Base-by-base conservation (phyloP, 768 basidiomycete genomes). In the Chalciporus pseudorubinellus region DNA sequence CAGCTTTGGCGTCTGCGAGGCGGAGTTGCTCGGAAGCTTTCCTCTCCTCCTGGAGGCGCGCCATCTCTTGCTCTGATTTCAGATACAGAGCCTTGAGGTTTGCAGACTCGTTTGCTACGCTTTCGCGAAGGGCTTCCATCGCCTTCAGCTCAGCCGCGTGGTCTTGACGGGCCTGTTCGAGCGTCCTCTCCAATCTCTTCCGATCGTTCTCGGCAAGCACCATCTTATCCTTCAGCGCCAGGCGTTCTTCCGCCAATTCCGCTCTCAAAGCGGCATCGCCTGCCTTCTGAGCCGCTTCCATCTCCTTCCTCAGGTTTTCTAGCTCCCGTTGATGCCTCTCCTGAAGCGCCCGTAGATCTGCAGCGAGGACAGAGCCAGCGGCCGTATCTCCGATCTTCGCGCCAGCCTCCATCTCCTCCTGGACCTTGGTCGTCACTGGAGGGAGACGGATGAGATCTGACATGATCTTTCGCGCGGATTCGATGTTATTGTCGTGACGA, bases 331-430 rank as follows among this genome's bases (percentile, higher is more conserved):
- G 4, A 39, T 70, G 62, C 51, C 75, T 72, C 39, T 69, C 66
- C 52, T 70, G 57, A 20, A 71, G 67, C 59, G 75, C 73, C 46
- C 70, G 72, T 50, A 69, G 66, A 0, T 78, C 60, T 40, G 78
- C 78, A 21, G n/a, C 69, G 66, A 46, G 70, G 70, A 6, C 81
- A 63, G 54, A 78, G 77, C 21, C 58, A 65, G 79, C 80, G 1
- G 65, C 62, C 2, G 80, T 79, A 46, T 80, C 64, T 2, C 70
- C 61, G 18, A 81, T 70, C 29, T 72, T 66, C 39, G 72, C 70
- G 4, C 69, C 60, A 40, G 72, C 64, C 36, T 72, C 71, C 1
- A 80, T 66, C 55, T 82, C 79, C 11, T 63, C 56, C 56, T 81
- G 79, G 39, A 82, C 77, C 28, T 69, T 71, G 3, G 80, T 63